Evolutionary conservation across 139 green algal species (phyloP).

Genomic region (Ulvella scutata): DNA sequence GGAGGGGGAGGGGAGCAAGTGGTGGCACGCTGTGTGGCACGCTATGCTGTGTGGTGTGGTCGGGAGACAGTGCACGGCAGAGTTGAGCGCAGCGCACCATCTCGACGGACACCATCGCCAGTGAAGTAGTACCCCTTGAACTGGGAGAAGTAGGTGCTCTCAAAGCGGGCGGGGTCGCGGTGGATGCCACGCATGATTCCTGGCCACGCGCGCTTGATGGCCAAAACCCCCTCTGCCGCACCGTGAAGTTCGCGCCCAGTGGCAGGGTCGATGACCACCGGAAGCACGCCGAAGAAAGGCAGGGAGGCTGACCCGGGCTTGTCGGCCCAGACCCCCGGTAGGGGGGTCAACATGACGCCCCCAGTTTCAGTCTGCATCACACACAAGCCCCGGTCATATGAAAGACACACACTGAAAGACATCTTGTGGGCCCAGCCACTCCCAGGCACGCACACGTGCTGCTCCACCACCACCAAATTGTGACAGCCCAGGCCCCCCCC

Average conservation of each 20-base stretch:
- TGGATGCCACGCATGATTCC: slow-evolving; percentile 65
- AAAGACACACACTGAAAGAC: no score
- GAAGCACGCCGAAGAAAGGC: slow-evolving; percentile 91
- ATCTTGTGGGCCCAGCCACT: no score
- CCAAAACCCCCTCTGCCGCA: slow-evolving; percentile 42
- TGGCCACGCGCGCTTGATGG: slow-evolving; percentile 64
- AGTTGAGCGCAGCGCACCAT: slow-evolving; percentile 9
- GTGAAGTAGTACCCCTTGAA: slow-evolving; percentile 75
- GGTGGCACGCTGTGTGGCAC: neutral
- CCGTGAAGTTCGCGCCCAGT: slow-evolving; percentile 53
- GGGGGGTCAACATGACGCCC: slow-evolving; percentile 68
- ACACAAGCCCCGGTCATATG: no score
- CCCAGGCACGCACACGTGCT: no score
- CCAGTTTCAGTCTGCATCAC: slow-evolving; percentile 95
- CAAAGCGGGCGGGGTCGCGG: slow-evolving; percentile 80
- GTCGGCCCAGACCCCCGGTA: slow-evolving; percentile 55
- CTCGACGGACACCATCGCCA: slow-evolving; percentile 43
- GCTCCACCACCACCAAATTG: no score
- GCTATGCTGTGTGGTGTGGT: neutral
- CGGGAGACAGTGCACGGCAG: neutral
- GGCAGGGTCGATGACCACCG: slow-evolving; percentile 72
- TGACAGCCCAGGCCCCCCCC: no score
- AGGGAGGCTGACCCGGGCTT: slow-evolving; percentile 82
- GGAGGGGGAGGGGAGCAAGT: neutral
- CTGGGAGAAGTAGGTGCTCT: slow-evolving; percentile 84